Evolutionary conservation across 139 green algal species (phyloP), one percentile per base, ranked within the genome.

Genomic region (Coccomyxa sp.): DNA sequence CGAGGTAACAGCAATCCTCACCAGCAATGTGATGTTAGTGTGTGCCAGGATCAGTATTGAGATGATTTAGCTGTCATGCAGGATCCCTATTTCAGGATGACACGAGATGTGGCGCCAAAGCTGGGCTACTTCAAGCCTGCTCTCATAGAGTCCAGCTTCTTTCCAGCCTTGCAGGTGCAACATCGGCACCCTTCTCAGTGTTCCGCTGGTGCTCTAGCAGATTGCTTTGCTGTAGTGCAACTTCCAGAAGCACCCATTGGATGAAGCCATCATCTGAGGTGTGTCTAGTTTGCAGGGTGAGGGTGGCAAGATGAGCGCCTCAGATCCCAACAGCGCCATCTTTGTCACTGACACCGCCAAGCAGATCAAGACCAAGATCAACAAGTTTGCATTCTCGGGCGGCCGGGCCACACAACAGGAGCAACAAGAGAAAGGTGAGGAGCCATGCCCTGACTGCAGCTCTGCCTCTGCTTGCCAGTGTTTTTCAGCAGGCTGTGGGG

Each of bases 301-400:
- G 82, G 95, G 78, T 78, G 95, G 95, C 70, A 99, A 99, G 87
- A 99, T 99, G 96, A 94, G 83, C 68, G 95, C 96, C 8, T 93
- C 82, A 68, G 93, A 98, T 80, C 78, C 88, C 37, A 97, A 84
- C 82, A 94, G 85, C 39, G 93, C 94, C 78, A 97, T 99, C 70
- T 99, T 97, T 84, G 93, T 98, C 8, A 95, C 89, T 34, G 96
- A 99, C 86, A 95, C 90, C 2, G 78, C 91, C 29, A 95, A 95
- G 85, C 73, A 95, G 36, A 97, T 97, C 72, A 94, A 93, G 82
- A 87, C 89, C 74, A 99, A 99, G 91, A 78, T 97, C 73, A 98
- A 92, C 83, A 95, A 91, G 81, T 93, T 98, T 78, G 96, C 97
- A 7, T 98, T 99, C 82, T 95, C 87, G 24, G 96, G 96, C 14